These are phyloP conservation scores for Lolium perenne DNA, from an alignment of 176 grass and related monocot genomes.

Conservation along the genomic window DNA sequence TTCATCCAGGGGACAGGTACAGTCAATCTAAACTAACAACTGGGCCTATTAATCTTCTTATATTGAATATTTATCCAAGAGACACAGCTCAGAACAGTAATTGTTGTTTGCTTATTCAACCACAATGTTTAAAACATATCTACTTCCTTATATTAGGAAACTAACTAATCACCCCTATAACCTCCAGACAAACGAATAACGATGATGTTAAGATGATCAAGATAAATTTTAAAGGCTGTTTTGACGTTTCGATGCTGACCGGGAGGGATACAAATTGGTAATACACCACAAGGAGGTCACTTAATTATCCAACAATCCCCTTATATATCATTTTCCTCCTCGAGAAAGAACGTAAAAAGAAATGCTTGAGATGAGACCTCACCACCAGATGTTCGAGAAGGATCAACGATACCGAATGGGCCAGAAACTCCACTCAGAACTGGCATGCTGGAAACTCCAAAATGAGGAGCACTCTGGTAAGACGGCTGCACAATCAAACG, in stretches of 20 bases:
- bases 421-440: slow-evolving; percentile 63
- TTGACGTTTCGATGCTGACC: background rate
- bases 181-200: background rate
- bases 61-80: background rate
- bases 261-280: background rate
- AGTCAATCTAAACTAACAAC: background rate
- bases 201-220: background rate
- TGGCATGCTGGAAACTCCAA: slow-evolving; percentile 63
- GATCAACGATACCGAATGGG: slow-evolving; percentile 63
- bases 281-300: background rate
- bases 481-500: slow-evolving; percentile 64
- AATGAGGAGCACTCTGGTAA: slow-evolving; percentile 63
- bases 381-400: slow-evolving; percentile 57
- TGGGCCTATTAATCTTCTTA: background rate
- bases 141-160: slow-evolving; percentile 16
- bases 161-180: slow-evolving; percentile 7
- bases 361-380: slow-evolving; percentile 31
- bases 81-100: background rate
- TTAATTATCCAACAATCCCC: background rate
- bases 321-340: background rate
- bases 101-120: background rate
- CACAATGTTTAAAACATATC: slow-evolving; percentile 1
- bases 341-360: background rate
- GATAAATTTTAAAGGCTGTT: background rate
- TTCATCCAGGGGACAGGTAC: too few relatives aligned